phyloP scores from a whole-genome alignment of 148 eudicot species.

The Tetragonia tetragonoides region DNA sequence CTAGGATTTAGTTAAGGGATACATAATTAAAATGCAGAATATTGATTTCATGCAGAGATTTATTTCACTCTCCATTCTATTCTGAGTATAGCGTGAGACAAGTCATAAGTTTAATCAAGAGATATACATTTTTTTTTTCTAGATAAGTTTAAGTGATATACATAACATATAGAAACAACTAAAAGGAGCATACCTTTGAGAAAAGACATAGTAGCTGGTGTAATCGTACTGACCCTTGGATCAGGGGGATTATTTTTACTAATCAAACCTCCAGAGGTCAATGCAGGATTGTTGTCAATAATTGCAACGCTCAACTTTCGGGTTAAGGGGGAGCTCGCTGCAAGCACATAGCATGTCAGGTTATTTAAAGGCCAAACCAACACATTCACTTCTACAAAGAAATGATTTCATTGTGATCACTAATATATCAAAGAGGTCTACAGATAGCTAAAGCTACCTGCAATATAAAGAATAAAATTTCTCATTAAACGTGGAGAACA shows the following conservation, averaged over 20 bases:
- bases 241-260: constrained; percentile 79
- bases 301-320: constrained; percentile 72
- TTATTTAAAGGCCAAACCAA: constrained; percentile 1
- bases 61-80: neutral
- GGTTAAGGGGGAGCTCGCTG: constrained; percentile 80
- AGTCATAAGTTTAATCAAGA: too few relatives aligned
- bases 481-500: neutral
- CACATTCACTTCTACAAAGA: neutral
- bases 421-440: neutral
- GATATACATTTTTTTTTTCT: too few relatives aligned
- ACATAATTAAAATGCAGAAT: neutral
- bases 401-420: neutral
- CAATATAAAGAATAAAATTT: neutral
- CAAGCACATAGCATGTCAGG: constrained; percentile 21
- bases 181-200: constrained; percentile 59
- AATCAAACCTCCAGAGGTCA: constrained; percentile 40
- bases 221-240: constrained; percentile 95
- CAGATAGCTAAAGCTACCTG: neutral
- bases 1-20: neutral
- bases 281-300: constrained; percentile 87
- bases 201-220: constrained; percentile 79
- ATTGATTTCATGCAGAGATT: neutral
- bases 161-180: neutral
- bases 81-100: neutral
- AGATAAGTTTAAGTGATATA: neutral